A percentile compares a stretch with the other conserved stretches of the same genome.
These are phyloP conservation scores for Melampsora americana DNA, from an alignment of 1,284 basidiomycete species.

Conservation along the genomic window DNA sequence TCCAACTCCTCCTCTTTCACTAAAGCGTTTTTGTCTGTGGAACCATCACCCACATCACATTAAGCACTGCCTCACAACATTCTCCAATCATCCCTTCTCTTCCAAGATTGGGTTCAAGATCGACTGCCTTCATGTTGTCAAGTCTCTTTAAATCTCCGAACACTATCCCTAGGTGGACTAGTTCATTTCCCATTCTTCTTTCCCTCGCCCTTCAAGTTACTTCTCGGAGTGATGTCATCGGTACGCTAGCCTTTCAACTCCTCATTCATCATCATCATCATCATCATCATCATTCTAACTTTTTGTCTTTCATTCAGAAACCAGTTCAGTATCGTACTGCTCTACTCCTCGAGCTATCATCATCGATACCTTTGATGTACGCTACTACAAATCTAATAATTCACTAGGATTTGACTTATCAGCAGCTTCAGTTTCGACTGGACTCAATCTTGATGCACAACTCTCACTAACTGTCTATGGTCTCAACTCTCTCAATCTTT, in stretches of 20 bases:
- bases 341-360: slow-evolving; percentile 50
- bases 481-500: slow-evolving; percentile 50
- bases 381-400: slow-evolving; percentile 50
- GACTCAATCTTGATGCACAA: slow-evolving; percentile 46
- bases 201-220: background rate
- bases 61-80: background rate
- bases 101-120: background rate
- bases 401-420: slow-evolving; percentile 52
- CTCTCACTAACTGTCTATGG: slow-evolving; percentile 50
- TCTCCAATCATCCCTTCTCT: background rate
- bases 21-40: too few relatives aligned
- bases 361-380: slow-evolving; percentile 49
- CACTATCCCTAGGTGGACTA: background rate
- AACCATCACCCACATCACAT: background rate
- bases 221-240: slow-evolving; percentile 2
- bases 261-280: background rate
- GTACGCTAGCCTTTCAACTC: background rate
- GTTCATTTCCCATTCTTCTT: background rate
- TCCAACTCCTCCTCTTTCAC: too few relatives aligned
- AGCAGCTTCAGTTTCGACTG: slow-evolving; percentile 49
- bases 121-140: background rate
- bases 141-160: background rate
- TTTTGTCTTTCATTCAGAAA: slow-evolving; percentile 42
- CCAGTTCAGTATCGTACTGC: slow-evolving; percentile 52
- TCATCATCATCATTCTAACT: background rate